These are phyloP conservation scores for Xylaria sp. DNA, from an alignment of 2,329 filamentous ascomycete species.

Conservation along the genomic window DNA sequence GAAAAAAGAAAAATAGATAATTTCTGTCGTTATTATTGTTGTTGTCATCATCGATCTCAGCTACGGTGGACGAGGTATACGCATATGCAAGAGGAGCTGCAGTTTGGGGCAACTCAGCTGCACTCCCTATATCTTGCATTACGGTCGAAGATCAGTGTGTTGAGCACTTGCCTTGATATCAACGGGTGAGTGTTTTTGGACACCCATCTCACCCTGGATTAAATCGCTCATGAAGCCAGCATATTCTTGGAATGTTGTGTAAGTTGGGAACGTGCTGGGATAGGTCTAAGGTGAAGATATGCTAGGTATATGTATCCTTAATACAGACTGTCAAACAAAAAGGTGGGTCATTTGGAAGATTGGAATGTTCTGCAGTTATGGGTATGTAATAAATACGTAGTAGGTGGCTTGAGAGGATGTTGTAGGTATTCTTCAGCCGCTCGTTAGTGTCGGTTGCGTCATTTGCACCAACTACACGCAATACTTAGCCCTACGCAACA, in stretches of 20 bases:
- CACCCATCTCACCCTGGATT: background rate
- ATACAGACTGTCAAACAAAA: background rate
- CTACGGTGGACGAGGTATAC: background rate
- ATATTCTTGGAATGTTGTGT: background rate
- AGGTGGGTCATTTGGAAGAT: background rate
- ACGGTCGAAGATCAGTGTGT: background rate
- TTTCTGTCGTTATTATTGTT: background rate
- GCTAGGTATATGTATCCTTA: background rate
- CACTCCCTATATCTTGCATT: background rate
- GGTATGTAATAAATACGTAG: background rate
- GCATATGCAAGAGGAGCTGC: background rate
- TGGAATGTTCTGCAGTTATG: background rate
- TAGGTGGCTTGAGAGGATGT: no score
- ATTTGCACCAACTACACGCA: background rate
- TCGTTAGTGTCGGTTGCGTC: background rate
- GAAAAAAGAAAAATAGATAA: no score
- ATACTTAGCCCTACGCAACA: slow-evolving; percentile 7
- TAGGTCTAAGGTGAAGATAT: no score
- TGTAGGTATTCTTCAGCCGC: background rate
- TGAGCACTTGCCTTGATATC: background rate
- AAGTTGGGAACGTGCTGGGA: background rate
- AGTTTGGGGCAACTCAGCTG: background rate
- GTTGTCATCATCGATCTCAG: background rate
- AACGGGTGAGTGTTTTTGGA: background rate
- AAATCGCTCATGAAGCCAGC: background rate